These are phyloP conservation scores for Alloteropsis semialata DNA, from an alignment of 176 grass and related monocot genomes.

Conservation along the genomic window DNA sequence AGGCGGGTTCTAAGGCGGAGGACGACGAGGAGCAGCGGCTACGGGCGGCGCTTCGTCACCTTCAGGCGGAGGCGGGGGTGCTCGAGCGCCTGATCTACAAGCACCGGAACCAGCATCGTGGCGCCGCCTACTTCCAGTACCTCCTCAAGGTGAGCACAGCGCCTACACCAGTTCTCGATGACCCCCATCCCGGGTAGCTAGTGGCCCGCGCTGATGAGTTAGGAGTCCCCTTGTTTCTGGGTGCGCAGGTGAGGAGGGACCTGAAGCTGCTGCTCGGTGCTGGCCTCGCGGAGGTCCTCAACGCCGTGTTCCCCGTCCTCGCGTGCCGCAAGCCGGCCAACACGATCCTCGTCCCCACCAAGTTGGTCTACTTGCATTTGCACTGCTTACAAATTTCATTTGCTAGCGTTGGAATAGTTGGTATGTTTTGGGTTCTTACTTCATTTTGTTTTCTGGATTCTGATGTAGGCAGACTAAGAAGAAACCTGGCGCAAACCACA, in stretches of 20 bases:
- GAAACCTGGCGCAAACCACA: constrained; percentile 50
- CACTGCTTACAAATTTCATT: not conserved
- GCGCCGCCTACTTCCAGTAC: constrained; percentile 58
- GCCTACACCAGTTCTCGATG: not conserved
- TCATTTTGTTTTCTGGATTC: constrained; percentile 5
- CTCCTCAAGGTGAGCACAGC: constrained; percentile 49
- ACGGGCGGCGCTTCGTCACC: constrained; percentile 28
- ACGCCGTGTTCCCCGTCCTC: constrained; percentile 50
- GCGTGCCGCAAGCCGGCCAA: constrained; percentile 50
- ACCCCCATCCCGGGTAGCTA: too few species aligned
- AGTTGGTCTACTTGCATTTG: constrained; percentile 22
- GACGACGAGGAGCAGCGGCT: constrained; percentile 29
- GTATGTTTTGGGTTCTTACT: not conserved
- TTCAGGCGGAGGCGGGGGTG: constrained; percentile 48
- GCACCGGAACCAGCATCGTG: constrained; percentile 61
- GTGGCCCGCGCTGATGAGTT: not conserved
- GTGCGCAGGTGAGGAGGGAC: constrained; percentile 57
- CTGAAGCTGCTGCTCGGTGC: constrained; percentile 45
- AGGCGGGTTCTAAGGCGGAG: not conserved
- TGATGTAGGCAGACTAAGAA: constrained; percentile 52
- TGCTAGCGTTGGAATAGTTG: not conserved
- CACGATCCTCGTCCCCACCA: constrained; percentile 30
- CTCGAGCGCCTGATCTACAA: constrained; percentile 71
- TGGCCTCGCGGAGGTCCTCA: constrained; percentile 34
- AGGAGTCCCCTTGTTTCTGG: not conserved